Base-by-base conservation (phyloP, 192 early-diverging fungal species). In the Jimgerdemannia lactiflua region DNA sequence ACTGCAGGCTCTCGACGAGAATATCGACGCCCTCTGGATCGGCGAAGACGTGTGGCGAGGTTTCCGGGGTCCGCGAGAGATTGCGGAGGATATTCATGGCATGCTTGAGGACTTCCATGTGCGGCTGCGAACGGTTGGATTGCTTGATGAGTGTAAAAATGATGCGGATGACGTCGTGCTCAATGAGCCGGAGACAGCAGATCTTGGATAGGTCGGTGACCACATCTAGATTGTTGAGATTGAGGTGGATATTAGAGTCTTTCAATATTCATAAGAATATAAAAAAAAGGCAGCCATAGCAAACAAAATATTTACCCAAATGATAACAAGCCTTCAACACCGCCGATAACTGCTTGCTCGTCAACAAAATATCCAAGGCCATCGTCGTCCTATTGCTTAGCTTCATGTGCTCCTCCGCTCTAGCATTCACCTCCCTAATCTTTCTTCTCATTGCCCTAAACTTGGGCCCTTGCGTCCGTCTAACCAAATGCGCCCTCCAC, bases 291-390 rank as follows among this genome's bases (percentile, higher is more conserved):
- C 42, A 11, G 54, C 18, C 17, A 65, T 4, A 73, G 3, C 11
- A 64, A 17, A 42, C 17, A 6, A 14, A 73, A 29, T 39, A 14
- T 29, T 44, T 79, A 82, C 81, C 81, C 7, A 82, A 73, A 72
- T 82, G 81, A 67, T 78, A 82, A 39, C 81, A 82, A 3, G 81
- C 81, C 75, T 82, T 82, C 49, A 82, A 65, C n/a, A 82, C 81
- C 4, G 81, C 81, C 14, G 81, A 82, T 39, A 82, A 74, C 59
- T 82, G 81, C 7, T 78, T 78, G 74, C 81, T 82, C 65, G 75
- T 79, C 59, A 82, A 54, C 69, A 82, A 39, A 39, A 82, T 82
- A 49, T 82, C 77, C 67, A 82, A 19, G 2, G 81, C 81, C 81
- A 82, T 82, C 4, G 77, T 79, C 9, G 81, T 82, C 14, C 81